Percentiles rank a stretch among this genome's conserved stretches.
Evolutionary conservation across 805 yeast genomes (phyloP).

Genomic region (Yarrowia osloensis): DNA sequence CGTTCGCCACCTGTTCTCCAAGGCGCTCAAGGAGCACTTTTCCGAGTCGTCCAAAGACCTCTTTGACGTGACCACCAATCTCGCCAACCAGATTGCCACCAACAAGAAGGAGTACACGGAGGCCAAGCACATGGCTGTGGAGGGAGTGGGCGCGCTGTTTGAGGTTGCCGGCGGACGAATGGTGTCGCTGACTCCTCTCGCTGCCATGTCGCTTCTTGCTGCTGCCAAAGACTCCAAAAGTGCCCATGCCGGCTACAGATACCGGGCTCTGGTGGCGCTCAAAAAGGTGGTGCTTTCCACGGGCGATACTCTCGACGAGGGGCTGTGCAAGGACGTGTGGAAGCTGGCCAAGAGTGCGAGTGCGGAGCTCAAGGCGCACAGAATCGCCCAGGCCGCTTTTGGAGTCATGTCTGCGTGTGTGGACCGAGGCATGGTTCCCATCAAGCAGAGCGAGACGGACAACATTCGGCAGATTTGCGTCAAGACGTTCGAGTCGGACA

Average conservation of each 20-base stretch:
- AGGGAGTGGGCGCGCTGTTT: constrained; percentile 37
- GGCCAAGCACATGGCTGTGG: constrained; percentile 38
- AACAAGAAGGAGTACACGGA: constrained; percentile 37
- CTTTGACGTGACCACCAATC: constrained; percentile 15
- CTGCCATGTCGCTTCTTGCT: constrained; percentile 39
- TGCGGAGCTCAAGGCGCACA: constrained; percentile 38
- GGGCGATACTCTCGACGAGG: constrained; percentile 42
- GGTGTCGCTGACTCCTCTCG: constrained; percentile 41
- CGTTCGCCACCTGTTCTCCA: constrained; percentile 13
- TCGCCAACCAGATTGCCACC: constrained; percentile 12
- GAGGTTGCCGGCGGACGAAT: constrained; percentile 39
- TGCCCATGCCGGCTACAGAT: constrained; percentile 38
- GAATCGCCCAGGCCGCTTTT: constrained; percentile 41
- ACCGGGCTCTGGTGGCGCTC: constrained; percentile 36
- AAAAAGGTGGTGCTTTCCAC: constrained; percentile 35
- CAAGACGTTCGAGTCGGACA: constrained; percentile 37
- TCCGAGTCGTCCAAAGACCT: constrained; percentile 20
- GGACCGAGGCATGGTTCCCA: constrained; percentile 35
- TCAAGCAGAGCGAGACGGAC: constrained; percentile 39
- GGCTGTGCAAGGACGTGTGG: constrained; percentile 40
- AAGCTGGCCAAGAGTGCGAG: constrained; percentile 39
- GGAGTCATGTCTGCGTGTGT: constrained; percentile 38
- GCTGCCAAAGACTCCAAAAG: constrained; percentile 36
- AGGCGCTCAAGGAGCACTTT: constrained; percentile 22
- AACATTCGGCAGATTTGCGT: constrained; percentile 35